Base-by-base conservation (phyloP, 192 early-diverging fungal genomes). In the Lunasporangiospora selenospora region DNA sequence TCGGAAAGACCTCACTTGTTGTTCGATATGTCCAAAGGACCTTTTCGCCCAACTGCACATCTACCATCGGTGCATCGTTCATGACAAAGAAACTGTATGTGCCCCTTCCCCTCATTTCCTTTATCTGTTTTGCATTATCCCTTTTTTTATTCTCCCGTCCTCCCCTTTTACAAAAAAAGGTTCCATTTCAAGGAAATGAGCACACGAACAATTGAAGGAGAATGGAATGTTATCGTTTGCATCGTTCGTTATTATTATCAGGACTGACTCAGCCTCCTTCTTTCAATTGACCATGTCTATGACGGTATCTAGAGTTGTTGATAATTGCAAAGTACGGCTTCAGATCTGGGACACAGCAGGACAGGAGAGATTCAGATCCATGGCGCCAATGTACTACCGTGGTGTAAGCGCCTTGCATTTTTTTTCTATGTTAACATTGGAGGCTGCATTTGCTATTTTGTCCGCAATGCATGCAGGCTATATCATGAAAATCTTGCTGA, bases 1-100 rank as follows among this genome's bases (percentile, higher is more conserved):
- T 91, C 56, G 89, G 89, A 46, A 91, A 91, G 62, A 91, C 89
- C n/a, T 91, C 89, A 42, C 81, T 91, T 26, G 89, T 91, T 9
- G 87, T 87, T 4, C 81, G 89, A 26, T 91, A 89, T 64, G 83
- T 91, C 33, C 80, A 85, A 58, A 87, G 87, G 49, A 89, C 89
- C n/a, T 91, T 91, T 63, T 83, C 89, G 12, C 85, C 86, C 51
- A 87, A 88, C 58, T 87, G 85, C 36, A 85, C 89, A 26, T 89
- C 89, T 24, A 91, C 89, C 42, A 89, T 91, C 50, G 89, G 89
- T 37, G 89, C 89, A 19, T 88, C 87, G 32, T 91, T 91, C 76
- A 84, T 88, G 73, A 87, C 88, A 6, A 88, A 88, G 58, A 91
- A 89, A 75, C 76, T 89, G 80, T 87, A 87, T 65, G 79, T 65